Evolutionary conservation across 208 protist genomes (phyloP), one percentile per base, ranked within the genome.

Genomic region (Novymonas esmeraldas): DNA sequence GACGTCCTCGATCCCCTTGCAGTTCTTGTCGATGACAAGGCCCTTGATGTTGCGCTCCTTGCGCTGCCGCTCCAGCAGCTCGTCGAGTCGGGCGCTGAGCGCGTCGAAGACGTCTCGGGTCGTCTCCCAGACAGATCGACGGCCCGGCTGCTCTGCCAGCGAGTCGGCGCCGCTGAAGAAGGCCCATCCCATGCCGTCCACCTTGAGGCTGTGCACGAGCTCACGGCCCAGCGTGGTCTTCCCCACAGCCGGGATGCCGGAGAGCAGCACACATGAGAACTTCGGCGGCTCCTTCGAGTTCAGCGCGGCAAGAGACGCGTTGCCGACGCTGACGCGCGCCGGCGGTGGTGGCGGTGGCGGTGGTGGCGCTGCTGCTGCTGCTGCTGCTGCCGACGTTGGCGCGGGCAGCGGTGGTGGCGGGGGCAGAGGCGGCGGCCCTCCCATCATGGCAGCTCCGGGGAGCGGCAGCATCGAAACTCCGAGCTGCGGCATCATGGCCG

Each of bases 111-210:
- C 81, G 38, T 95, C 84, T 62, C 73, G 76, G 28, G 84, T 93
- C 11, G 78, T 91, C 60, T 92, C 84, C 89, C 89, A 95, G 13
- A 79, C 46, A 31, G 84, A 73, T 31, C 76, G 76, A 74, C 90
- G 90, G 29, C 65, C 50, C 34, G 48, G 59, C 45, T 63, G 69
- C 51, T 85, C 79, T 22, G 41, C 58, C 36, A 92, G 73, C 51
- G 84, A 83, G 73, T 95, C 89, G 18, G 82, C 86, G 22, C 90
- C 90, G n/a, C 86, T 92, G 72, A 95, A 95, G 76, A 95, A 95
- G 26, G 81, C 54, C 90, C 90, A 95, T 10, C 84, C 85, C 70
- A 90, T 69, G 29, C 81, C 81, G 71, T 95, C 90, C 20, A 52
- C 72, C 60, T 76, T 73, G n/a, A 95, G 76, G 52, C 79, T 85